Conservation (phyloP, 225 moss, liverwort and hornwort genomes). For the Thuidium tamariscinum region DNA sequence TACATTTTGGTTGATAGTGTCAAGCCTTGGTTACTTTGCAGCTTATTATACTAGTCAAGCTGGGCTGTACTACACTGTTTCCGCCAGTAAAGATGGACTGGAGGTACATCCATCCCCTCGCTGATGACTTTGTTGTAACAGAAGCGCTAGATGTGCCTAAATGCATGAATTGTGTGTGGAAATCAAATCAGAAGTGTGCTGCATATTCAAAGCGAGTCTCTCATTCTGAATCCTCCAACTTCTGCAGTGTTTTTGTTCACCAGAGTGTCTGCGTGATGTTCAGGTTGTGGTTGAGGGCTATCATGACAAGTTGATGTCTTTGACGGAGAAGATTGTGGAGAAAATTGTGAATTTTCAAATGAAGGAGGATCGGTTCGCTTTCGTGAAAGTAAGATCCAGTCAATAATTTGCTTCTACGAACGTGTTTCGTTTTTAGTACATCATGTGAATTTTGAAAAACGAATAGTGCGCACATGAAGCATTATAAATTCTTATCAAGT, state of each 20-base stretch:
- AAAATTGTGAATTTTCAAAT: slow-evolving; percentile 67
- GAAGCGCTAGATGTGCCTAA: not conserved
- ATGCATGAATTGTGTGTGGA: not conserved
- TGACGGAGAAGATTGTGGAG: slow-evolving; percentile 31
- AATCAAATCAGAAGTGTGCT: not conserved
- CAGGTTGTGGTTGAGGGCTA: slow-evolving; percentile 51
- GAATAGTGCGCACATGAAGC: not conserved
- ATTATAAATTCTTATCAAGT: not conserved
- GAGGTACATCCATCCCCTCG: slow-evolving; percentile 13
- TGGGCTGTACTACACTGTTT: slow-evolving; percentile 27
- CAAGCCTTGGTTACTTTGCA: slow-evolving; percentile 8
- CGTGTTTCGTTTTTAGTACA: not conserved
- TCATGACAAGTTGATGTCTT: slow-evolving; percentile 34
- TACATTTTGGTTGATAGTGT: not conserved
- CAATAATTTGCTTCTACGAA: not conserved
- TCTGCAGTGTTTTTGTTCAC: not conserved
- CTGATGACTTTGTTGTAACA: not conserved
- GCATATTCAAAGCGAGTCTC: not conserved
- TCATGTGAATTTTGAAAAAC: not conserved
- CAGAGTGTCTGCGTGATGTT: not conserved
- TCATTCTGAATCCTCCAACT: not conserved
- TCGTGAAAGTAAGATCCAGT: slow-evolving; percentile 51
- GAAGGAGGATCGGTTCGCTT: slow-evolving; percentile 65
- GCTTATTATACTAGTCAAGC: slow-evolving; percentile 40
- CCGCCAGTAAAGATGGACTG: slow-evolving; percentile 40